A percentile compares a stretch with the other conserved stretches of the same genome.
Conservation (phyloP, 306 rosid genomes). For the Ammopiptanthus mongolicus region DNA sequence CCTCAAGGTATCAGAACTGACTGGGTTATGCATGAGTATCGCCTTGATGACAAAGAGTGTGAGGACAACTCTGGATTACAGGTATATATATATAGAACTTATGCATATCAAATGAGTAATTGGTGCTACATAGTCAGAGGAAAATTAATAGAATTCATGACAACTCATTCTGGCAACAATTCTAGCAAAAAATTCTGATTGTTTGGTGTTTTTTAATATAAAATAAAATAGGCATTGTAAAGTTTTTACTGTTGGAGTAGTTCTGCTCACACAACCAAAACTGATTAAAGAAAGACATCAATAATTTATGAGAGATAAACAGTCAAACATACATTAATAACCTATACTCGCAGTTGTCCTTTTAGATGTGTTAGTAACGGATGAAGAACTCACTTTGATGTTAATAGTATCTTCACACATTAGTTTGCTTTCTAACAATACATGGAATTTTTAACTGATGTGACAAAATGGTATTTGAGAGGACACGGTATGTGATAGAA, state of each 20-base stretch:
- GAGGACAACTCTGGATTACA: constrained; percentile 70
- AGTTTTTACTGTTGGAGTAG: background rate
- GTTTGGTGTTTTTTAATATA: no score
- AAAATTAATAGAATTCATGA: background rate
- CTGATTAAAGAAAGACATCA: background rate
- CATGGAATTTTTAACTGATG: no score
- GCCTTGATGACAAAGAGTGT: constrained; percentile 76
- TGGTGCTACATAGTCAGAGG: background rate
- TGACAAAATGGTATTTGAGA: no score
- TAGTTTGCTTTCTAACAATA: no score
- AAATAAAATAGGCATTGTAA: background rate
- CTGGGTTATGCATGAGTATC: constrained; percentile 99
- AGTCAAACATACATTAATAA: background rate
- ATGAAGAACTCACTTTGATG: no score
- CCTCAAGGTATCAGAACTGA: constrained; percentile 96
- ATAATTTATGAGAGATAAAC: background rate
- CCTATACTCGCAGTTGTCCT: background rate
- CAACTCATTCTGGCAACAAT: background rate
- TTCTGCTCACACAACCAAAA: background rate
- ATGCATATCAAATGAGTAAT: background rate
- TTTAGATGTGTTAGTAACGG: background rate
- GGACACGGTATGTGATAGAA: no score
- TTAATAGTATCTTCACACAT: no score
- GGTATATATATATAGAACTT: constrained; percentile 43
- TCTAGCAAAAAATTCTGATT: background rate